phyloP scores from a whole-genome alignment of 2,329 filamentous ascomycete species.

The Sclerotinia glacialis region DNA sequence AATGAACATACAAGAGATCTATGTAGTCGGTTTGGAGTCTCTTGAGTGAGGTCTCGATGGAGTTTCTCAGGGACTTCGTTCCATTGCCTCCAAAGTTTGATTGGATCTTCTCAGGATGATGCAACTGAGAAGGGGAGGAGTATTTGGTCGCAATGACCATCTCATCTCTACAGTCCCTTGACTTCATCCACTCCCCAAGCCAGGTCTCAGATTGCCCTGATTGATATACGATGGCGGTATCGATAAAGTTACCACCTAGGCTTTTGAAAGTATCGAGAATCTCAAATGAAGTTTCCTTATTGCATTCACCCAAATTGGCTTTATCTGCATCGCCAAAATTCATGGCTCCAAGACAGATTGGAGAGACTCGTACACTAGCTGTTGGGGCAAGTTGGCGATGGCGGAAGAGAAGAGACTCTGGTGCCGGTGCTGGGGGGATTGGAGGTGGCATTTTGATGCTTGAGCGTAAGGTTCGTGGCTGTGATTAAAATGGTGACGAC shows the following conservation, averaged over 20 bases:
- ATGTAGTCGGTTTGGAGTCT: conserved; percentile 55
- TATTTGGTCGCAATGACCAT: conserved; percentile 58
- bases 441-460: not conserved
- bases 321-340: conserved; percentile 58
- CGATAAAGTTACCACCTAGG: conserved; percentile 64
- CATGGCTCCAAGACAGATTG: conserved; percentile 63
- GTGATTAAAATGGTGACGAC: not conserved
- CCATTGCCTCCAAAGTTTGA: not conserved
- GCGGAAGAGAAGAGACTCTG: conserved; percentile 59
- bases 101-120: not conserved
- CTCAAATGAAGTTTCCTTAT: conserved; percentile 54
- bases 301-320: conserved; percentile 49
- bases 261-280: conserved; percentile 55
- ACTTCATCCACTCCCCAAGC: conserved; percentile 56
- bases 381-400: conserved; percentile 65
- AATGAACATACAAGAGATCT: conserved; percentile 58
- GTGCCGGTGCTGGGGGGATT: conserved; percentile 35
- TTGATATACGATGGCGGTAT: conserved; percentile 58
- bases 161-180: conserved; percentile 48
- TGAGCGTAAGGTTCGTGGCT: not conserved
- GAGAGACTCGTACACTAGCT: conserved; percentile 63
- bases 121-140: conserved; percentile 31
- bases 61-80: not conserved
- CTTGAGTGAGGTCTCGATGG: conserved; percentile 57
- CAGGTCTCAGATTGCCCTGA: conserved; percentile 54